Evolutionary conservation across 306 rosid species (phyloP), one percentile per base, ranked within the genome.

Genomic region (Lathyrus aphaca): DNA sequence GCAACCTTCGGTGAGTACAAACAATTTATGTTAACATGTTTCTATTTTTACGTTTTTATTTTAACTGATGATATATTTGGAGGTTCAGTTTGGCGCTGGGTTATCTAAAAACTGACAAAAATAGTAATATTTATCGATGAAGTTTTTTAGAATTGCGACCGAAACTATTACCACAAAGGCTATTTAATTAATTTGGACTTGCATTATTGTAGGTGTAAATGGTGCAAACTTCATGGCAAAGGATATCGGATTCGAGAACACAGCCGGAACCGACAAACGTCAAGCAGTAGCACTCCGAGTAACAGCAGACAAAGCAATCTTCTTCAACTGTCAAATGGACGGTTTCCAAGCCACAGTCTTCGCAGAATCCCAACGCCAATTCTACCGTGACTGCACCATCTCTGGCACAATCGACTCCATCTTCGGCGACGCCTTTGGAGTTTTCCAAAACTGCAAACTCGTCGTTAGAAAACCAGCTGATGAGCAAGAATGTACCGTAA

Each of bases 201-300:
- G 4, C 9, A 7, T 35, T 4, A 53, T 21, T 56, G 17, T 78
- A 89, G 96, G 77, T 6, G 90, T 82, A 21, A 63, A 85, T 3
- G 96, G 84, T 30, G 50, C 35, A 37, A 81, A 82, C 82, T 92
- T 92, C 85, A 81, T 86, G 5, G 96, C 86, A 0, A 83, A 83
- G 51, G 68, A 77, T 68, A 55, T 89, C 0, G 88, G 95, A 1
- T 84, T 92, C 25, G 82, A 69, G 68, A 87, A 87, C 89, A 78
- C 83, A 15, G 92, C 89, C 5, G 89, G 89, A 23, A 0, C 81
- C 0, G 51, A 25, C 3, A 74, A 68, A 69, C 76, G 58, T 27
- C 89, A 80, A 57, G 92, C 87, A 0, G 84, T 87, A 23, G 92
- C 89, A 15, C 82, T 87, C 0, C 43, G 84, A 4, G 73, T 81